Conservation (phyloP, 495 filamentous ascomycete genomes). For the Sordaria brevicollis region DNA sequence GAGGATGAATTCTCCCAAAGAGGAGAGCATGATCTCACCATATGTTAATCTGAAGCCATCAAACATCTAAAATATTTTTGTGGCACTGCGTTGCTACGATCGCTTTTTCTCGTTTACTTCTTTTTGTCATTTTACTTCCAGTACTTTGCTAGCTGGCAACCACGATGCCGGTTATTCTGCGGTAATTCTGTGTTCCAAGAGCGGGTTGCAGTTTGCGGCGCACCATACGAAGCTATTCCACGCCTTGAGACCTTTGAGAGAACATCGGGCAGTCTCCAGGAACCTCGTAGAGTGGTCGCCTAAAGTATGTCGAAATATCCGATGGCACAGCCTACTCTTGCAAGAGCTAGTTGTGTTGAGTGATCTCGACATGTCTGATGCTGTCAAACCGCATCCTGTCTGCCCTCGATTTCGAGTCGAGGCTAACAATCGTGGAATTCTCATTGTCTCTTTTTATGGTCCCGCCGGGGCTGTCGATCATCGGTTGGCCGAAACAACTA, state of each 20-base stretch:
- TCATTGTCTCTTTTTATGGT: neutral
- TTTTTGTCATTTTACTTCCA: neutral
- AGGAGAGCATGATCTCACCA: conserved; percentile 44
- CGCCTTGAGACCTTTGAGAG: neutral
- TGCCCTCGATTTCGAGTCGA: neutral
- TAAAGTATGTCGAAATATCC: neutral
- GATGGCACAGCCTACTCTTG: neutral
- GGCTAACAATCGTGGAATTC: neutral
- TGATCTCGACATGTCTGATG: neutral
- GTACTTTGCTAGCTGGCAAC: neutral
- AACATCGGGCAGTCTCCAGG: neutral
- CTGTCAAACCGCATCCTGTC: neutral
- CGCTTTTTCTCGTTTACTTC: neutral
- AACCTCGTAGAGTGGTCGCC: neutral
- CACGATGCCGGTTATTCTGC: too few species aligned
- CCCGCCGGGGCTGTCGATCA: too few species aligned
- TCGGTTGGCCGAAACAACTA: neutral
- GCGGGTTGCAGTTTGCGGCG: neutral
- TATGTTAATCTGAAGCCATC: conserved; percentile 45
- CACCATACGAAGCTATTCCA: neutral
- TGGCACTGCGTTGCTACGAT: neutral
- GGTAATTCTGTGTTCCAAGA: neutral
- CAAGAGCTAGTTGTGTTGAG: neutral
- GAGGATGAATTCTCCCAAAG: conserved; percentile 40
- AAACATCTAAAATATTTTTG: neutral